Conservation (phyloP, 2,329 filamentous ascomycete species). For the Westerdykella ornata region DNA sequence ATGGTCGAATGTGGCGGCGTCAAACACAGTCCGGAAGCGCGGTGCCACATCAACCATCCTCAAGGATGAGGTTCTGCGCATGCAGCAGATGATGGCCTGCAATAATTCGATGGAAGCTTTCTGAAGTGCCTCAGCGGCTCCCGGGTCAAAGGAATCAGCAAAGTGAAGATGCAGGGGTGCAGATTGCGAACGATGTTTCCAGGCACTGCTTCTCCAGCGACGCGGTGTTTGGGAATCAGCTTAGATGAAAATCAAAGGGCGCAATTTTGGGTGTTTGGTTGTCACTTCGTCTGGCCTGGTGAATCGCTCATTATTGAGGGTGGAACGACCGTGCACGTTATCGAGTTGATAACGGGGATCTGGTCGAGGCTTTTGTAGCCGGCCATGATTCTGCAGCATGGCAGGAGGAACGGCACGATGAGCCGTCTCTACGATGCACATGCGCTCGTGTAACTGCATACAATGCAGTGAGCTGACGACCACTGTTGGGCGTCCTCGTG, state of each 20-base stretch:
- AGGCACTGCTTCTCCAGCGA: conserved; percentile 6
- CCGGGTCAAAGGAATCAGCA: conserved; percentile 13
- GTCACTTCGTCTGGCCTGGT: conserved; percentile 3
- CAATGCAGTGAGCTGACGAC: no score
- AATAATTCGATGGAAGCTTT: no score
- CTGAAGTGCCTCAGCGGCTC: background rate
- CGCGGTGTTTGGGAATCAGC: conserved; percentile 5
- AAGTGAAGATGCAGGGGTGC: conserved; percentile 4
- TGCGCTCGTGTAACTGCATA: no score
- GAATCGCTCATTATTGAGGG: conserved; percentile 2
- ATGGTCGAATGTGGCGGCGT: conserved; percentile 7
- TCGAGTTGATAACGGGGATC: conserved; percentile 1
- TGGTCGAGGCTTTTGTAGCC: background rate
- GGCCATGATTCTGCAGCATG: conserved; percentile 1
- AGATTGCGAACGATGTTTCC: conserved; percentile 2
- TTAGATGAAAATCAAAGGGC: conserved; percentile 7
- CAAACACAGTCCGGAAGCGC: conserved; percentile 4
- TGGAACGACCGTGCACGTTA: conserved; percentile 8
- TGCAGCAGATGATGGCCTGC: no score
- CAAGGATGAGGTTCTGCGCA: conserved; percentile 4
- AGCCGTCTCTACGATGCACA: conserved; percentile 5
- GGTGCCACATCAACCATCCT: no score
- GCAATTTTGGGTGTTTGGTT: conserved; percentile 12
- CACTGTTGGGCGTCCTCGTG: no score
- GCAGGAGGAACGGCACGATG: conserved; percentile 11